These are phyloP conservation scores for Thelephora aurantiotincta DNA, from an alignment of 768 basidiomycete genomes.

Conservation along the genomic window DNA sequence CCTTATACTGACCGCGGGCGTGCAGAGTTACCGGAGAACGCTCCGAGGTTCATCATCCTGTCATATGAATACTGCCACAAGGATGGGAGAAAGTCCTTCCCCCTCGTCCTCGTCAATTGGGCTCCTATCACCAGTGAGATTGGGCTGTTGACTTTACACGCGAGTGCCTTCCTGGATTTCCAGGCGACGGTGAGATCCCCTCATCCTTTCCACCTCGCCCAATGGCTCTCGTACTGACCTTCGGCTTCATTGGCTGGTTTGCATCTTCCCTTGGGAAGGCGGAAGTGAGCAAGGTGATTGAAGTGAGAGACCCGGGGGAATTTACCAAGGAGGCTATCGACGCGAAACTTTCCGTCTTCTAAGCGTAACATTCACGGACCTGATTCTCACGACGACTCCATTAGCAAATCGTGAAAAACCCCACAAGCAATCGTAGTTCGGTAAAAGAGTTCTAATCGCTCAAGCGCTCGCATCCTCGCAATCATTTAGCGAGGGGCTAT, in stretches of 20 bases:
- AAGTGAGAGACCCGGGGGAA: conserved; percentile 67
- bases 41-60: conserved; percentile 75
- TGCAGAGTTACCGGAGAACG: conserved; percentile 75
- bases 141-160: conserved; percentile 60
- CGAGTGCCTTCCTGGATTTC: conserved; percentile 69
- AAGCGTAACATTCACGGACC: too few relatives aligned
- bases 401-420: too few relatives aligned
- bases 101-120: conserved; percentile 84
- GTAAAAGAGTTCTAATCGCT: too few relatives aligned
- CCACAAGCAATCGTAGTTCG: too few relatives aligned
- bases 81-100: conserved; percentile 78
- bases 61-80: conserved; percentile 69
- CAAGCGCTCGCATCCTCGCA: too few relatives aligned
- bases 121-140: conserved; percentile 66
- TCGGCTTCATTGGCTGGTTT: not conserved
- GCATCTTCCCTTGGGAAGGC: conserved; percentile 27
- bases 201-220: not conserved
- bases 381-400: too few relatives aligned
- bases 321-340: conserved; percentile 66
- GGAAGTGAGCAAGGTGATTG: conserved; percentile 67
- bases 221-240: not conserved
- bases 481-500: too few relatives aligned
- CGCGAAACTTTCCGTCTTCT: conserved; percentile 26
- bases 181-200: conserved; percentile 48
- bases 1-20: not conserved